Conservation (phyloP, 345 rosid species). For the Euphorbia pulcherrima region DNA sequence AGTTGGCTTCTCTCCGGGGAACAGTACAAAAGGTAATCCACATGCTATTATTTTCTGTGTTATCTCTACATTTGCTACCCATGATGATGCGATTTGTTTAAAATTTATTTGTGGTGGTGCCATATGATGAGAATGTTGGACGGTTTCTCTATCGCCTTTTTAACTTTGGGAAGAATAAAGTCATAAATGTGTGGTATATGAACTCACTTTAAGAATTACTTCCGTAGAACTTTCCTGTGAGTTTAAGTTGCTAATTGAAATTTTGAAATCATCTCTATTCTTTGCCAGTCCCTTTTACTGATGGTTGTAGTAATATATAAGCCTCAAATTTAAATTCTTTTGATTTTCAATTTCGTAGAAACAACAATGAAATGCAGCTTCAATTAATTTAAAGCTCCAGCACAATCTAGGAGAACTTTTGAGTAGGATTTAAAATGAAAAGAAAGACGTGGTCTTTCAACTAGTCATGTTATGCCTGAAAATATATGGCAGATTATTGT, state of each 20-base stretch:
- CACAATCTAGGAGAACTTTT: not conserved
- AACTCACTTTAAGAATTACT: not conserved
- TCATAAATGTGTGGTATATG: not conserved
- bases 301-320: not conserved
- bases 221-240: not conserved
- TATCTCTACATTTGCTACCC: not conserved
- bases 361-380: not conserved
- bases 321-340: not conserved
- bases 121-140: not conserved
- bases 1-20: conserved; percentile 92
- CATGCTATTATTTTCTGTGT: not conserved
- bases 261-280: not conserved
- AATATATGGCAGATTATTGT: not conserved
- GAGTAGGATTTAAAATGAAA: not conserved
- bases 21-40: conserved; percentile 72
- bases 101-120: not conserved
- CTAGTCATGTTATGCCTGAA: not conserved
- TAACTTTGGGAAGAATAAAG: not conserved
- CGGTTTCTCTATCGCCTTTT: not conserved
- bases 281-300: not conserved
- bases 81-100: not conserved
- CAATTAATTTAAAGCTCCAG: not conserved
- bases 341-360: not conserved
- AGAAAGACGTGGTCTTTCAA: not conserved
- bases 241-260: not conserved